Evolutionary conservation across 1,284 basidiomycete genomes (phyloP).

Genomic region (Ganoderma sinense): DNA sequence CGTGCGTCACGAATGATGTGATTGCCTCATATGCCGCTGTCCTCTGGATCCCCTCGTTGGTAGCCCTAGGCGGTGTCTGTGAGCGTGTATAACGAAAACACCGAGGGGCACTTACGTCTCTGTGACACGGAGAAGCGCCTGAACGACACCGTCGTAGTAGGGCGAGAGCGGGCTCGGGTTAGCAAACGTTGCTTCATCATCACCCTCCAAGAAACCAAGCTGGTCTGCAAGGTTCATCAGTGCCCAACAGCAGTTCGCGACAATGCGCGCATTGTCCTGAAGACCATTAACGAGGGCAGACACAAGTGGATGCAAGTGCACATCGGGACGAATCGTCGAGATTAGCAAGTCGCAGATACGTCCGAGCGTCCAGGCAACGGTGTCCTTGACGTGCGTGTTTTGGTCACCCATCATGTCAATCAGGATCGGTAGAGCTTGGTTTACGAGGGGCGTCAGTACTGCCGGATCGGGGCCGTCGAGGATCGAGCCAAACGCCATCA

Average conservation of each 20-base stretch:
- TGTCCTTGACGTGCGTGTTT: constrained; percentile 93
- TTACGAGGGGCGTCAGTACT: constrained; percentile 90
- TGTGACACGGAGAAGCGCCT: constrained; percentile 84
- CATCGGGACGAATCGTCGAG: constrained; percentile 87
- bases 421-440: constrained; percentile 93
- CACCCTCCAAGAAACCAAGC: constrained; percentile 70
- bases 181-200: constrained; percentile 55
- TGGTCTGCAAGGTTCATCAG: constrained; percentile 95
- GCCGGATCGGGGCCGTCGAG: constrained; percentile 93
- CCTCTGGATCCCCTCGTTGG: constrained; percentile 93
- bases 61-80: constrained; percentile 55
- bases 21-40: constrained; percentile 98
- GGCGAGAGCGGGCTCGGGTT: constrained; percentile 81
- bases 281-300: constrained; percentile 87
- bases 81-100: constrained; percentile 19
- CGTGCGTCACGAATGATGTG: constrained; percentile 84
- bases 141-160: constrained; percentile 89
- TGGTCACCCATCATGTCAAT: constrained; percentile 95
- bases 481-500: constrained; percentile 99
- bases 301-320: constrained; percentile 87
- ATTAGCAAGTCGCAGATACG: constrained; percentile 94
- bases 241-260: constrained; percentile 96
- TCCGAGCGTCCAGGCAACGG: constrained; percentile 97
- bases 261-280: constrained; percentile 85
- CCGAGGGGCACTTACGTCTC: constrained; percentile 68